Conservation (phyloP, 2,329 filamentous ascomycete genomes). For the Lecanicillium sp. region DNA sequence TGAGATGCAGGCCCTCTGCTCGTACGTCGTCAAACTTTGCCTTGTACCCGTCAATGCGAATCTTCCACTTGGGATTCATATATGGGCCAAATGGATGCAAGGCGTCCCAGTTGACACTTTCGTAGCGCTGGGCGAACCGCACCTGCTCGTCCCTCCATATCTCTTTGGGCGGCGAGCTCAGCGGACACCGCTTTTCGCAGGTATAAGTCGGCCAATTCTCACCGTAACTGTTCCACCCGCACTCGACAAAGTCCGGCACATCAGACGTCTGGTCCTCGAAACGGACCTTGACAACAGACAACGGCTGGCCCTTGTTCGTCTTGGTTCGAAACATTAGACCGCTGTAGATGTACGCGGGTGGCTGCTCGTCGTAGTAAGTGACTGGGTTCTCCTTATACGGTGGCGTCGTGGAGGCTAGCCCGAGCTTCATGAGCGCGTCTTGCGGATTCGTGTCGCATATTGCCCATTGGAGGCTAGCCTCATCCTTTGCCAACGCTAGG, state of each 20-base stretch:
- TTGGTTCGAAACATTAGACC: neutral
- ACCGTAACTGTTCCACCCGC: neutral
- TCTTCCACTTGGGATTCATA: neutral
- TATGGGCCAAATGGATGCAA: neutral
- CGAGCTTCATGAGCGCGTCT: neutral
- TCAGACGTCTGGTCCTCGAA: neutral
- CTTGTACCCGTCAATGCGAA: neutral
- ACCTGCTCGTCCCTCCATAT: neutral
- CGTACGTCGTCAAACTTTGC: neutral
- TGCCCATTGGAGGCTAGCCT: neutral
- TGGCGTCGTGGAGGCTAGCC: neutral
- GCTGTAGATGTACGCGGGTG: neutral
- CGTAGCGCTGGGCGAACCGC: neutral
- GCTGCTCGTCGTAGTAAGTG: neutral
- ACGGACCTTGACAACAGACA: neutral
- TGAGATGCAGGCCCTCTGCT: neutral
- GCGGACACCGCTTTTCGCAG: neutral
- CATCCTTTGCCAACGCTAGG: neutral
- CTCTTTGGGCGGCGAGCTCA: neutral
- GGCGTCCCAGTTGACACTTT: neutral
- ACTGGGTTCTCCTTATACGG: conserved; percentile 1
- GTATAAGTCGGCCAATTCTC: neutral
- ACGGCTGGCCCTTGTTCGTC: neutral
- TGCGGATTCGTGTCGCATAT: neutral
- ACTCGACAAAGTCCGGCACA: neutral